Evolutionary conservation across 129 eudicot genomes (phyloP), one percentile per base, ranked within the genome.

Genomic region (Helichrysum umbraculigerum): DNA sequence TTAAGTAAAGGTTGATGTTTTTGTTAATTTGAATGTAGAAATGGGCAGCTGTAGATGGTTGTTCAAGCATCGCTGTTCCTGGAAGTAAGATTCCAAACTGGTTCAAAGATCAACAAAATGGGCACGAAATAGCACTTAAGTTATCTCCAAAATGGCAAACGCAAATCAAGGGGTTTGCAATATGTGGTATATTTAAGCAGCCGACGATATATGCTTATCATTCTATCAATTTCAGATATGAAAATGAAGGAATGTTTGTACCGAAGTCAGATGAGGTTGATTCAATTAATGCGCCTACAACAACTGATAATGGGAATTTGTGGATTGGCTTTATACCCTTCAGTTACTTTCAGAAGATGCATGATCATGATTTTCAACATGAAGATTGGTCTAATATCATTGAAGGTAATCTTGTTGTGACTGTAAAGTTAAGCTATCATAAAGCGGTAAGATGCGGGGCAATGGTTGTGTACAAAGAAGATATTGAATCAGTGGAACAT

Each of bases 51-150:
- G 42, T 60, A 7, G 66, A 60, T 60, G 66, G 29, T 25, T 25
- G 39, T 34, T 4, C 39, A 34, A 34, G 39, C 39, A 60, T 60
- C 30, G 1, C 10, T 60, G 9, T 60, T 12, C 35, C 68, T 9
- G 68, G 41, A 32, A 30, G 68, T 16, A 63, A 6, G 68, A 63
- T 63, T 30, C 68, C 39, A 34, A 63, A 17, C 68, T 64, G 68
- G 68, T 64, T 64, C 42, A 32, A 64, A 29, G 68, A 34, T 5
- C 39, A 63, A 64, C 11, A 64, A 29, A 5, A 32, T 30, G 68
- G 68, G 41, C 3, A 16, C 14, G 14, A 32, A 29, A 64, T 64
- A 30, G 11, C 68, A 64, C 16, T 64, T 3, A 32, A 64, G 41
- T 32, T 64, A 30, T 9, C 37, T 32, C 39, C 39, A 11, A 15